phyloP scores from a whole-genome alignment of 805 yeast genomes.

The Isabelozyma pseudorhagii region DNA sequence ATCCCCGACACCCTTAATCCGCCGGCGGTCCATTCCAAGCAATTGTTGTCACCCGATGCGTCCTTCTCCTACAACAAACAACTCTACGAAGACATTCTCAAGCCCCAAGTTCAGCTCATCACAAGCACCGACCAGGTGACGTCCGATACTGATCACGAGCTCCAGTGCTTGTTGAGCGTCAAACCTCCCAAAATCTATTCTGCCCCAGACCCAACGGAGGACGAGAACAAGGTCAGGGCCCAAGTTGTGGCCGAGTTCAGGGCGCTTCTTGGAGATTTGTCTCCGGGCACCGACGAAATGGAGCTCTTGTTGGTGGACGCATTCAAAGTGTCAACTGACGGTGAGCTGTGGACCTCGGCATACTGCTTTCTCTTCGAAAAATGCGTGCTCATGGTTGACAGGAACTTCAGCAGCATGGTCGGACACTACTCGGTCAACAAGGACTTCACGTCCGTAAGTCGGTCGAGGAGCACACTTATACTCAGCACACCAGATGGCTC shows the following conservation, averaged over 20 bases:
- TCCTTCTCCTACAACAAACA: constrained; percentile 2
- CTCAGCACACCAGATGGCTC: constrained; percentile 38
- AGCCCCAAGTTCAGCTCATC: constrained; percentile 7
- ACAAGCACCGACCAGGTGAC: constrained; percentile 2
- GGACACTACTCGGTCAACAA: constrained; percentile 40
- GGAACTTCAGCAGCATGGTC: constrained; percentile 18
- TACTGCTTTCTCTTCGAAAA: constrained; percentile 31
- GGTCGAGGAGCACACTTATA: constrained; percentile 19
- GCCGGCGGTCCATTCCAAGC: not conserved
- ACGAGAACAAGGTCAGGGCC: not conserved
- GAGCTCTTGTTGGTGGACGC: constrained; percentile 38
- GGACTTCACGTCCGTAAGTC: constrained; percentile 29
- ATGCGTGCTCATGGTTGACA: constrained; percentile 20
- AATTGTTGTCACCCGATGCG: not conserved
- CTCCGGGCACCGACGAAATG: constrained; percentile 7
- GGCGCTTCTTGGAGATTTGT: not conserved
- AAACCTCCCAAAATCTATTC: constrained; percentile 17
- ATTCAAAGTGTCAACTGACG: constrained; percentile 41
- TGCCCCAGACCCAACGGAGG: not conserved
- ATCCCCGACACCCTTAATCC: constrained; percentile 10
- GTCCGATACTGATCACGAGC: constrained; percentile 4
- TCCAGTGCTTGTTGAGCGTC: constrained; percentile 15
- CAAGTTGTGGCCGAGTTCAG: not conserved
- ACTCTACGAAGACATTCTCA: constrained; percentile 1
- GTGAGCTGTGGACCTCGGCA: constrained; percentile 38